These are phyloP conservation scores for Boletus edulis DNA, from an alignment of 768 basidiomycete genomes.

Conservation along the genomic window DNA sequence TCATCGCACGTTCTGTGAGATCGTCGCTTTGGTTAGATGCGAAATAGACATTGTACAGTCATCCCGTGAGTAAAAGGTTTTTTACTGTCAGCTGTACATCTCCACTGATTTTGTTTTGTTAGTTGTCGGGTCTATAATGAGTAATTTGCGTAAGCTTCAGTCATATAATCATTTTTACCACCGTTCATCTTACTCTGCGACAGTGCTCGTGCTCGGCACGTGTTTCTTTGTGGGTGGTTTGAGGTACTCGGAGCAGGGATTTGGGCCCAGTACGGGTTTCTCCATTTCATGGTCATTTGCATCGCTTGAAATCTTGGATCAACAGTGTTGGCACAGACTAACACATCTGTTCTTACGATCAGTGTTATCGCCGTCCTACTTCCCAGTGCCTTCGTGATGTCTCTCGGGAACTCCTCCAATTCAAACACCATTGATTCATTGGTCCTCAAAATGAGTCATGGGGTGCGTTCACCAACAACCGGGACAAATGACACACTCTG, in stretches of 20 bases:
- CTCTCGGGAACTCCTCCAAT: conserved; percentile 34
- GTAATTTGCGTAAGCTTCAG: conserved; percentile 56
- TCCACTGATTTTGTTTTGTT: neutral
- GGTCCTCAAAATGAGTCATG: conserved; percentile 73
- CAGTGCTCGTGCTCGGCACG: conserved; percentile 82
- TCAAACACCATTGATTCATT: conserved; percentile 33
- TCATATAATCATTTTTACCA: neutral
- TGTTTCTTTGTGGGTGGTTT: conserved; percentile 83
- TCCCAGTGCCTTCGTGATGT: conserved; percentile 73
- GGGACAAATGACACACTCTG: conserved; percentile 2
- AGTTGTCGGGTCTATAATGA: conserved; percentile 84
- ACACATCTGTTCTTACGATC: conserved; percentile 70
- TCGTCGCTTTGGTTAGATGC: conserved; percentile 80
- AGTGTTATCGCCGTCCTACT: conserved; percentile 79
- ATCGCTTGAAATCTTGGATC: neutral
- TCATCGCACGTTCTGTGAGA: conserved; percentile 37
- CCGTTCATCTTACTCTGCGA: neutral
- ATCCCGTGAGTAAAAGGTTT: conserved; percentile 47
- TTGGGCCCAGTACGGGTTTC: conserved; percentile 56
- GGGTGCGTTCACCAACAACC: conserved; percentile 43
- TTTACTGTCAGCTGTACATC: neutral
- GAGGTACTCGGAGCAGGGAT: conserved; percentile 75
- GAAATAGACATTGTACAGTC: conserved; percentile 81
- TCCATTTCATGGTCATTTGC: neutral
- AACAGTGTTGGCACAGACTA: conserved; percentile 67